These are phyloP conservation scores for Yarrowia keelungensis DNA, from an alignment of 805 yeast genomes.

Conservation along the genomic window DNA sequence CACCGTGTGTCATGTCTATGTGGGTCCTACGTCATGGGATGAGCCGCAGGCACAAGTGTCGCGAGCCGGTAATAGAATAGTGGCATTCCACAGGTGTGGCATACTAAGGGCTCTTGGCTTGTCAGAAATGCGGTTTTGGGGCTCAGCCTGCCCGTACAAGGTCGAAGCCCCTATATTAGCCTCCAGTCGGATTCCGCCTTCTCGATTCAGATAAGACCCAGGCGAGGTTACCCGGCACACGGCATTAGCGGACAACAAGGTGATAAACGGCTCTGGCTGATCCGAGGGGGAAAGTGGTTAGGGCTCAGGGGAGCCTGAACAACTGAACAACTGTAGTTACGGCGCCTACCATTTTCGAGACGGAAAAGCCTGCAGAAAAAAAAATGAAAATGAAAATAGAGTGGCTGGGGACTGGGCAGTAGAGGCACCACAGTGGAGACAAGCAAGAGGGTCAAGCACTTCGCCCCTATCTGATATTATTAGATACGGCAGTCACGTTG, in stretches of 20 bases:
- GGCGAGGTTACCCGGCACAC: conserved; percentile 18
- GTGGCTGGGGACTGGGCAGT: too few relatives aligned
- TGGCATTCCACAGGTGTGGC: neutral
- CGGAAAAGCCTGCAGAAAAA: neutral
- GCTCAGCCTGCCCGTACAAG: too few relatives aligned
- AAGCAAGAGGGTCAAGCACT: too few relatives aligned
- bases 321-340: neutral
- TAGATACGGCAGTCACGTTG: neutral
- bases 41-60: conserved; percentile 23
- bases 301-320: neutral
- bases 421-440: too few relatives aligned
- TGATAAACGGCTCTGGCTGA: conserved; percentile 23
- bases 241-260: conserved; percentile 26
- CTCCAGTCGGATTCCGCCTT: conserved; percentile 12
- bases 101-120: too few relatives aligned
- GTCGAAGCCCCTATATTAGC: neutral
- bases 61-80: neutral
- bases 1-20: conserved; percentile 34
- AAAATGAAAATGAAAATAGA: too few relatives aligned
- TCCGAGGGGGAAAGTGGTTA: conserved; percentile 22
- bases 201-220: neutral
- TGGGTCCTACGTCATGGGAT: conserved; percentile 38
- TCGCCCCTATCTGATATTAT: too few relatives aligned
- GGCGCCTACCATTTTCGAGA: conserved; percentile 7
- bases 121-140: too few relatives aligned